A percentile compares a stretch with the other conserved stretches of the same genome.
Conservation (phyloP, 805 yeast species). For the Barnettozyma botsteinii region DNA sequence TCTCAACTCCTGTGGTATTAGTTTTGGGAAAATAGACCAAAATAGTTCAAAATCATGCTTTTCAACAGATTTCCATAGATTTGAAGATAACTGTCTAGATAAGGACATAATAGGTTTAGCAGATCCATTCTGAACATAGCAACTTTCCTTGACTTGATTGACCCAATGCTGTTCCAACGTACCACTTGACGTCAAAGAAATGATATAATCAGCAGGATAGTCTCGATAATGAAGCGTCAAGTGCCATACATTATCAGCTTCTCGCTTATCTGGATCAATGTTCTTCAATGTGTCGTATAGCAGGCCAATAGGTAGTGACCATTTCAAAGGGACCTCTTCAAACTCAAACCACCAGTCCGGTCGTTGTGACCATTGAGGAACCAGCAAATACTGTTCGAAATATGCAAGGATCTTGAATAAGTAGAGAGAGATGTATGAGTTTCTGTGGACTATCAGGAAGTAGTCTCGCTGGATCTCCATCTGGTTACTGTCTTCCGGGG, state of each 20-base stretch:
- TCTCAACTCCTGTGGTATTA: constrained; percentile 26
- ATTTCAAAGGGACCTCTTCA: constrained; percentile 57
- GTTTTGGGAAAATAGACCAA: constrained; percentile 15
- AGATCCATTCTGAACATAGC: constrained; percentile 69
- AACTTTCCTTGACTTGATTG: constrained; percentile 79
- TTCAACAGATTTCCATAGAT: constrained; percentile 50
- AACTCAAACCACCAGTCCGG: constrained; percentile 60
- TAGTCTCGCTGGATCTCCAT: constrained; percentile 12
- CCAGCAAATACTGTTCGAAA: constrained; percentile 31
- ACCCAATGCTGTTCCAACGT: constrained; percentile 51
- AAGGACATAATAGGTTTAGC: constrained; percentile 76
- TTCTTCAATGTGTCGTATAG: constrained; percentile 50
- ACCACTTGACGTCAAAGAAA: constrained; percentile 30
- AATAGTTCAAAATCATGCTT: constrained; percentile 30
- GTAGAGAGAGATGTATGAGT: constrained; percentile 46
- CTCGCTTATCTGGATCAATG: constrained; percentile 27
- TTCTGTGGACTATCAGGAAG: constrained; percentile 31
- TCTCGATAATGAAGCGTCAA: constrained; percentile 36
- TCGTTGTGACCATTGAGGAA: constrained; percentile 21
- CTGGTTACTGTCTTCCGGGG: constrained; percentile 20
- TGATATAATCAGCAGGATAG: constrained; percentile 40
- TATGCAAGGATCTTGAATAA: constrained; percentile 33
- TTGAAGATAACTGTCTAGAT: constrained; percentile 52
- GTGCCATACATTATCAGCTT: constrained; percentile 37
- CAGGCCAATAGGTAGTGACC: constrained; percentile 72